Conservation (phyloP, 768 basidiomycete species). For the Kwoniella heveanensis region DNA sequence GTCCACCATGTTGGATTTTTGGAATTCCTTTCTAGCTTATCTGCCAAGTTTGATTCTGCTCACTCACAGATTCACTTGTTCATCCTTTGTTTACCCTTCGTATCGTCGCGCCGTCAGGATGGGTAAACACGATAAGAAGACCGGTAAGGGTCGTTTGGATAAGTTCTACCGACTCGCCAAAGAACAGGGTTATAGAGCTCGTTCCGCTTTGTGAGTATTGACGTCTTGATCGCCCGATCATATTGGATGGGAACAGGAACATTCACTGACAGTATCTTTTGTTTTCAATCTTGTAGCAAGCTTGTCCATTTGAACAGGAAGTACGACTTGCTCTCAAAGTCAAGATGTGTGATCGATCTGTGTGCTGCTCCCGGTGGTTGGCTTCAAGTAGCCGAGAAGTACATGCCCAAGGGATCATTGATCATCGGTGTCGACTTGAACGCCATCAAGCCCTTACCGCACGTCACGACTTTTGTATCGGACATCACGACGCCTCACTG, state of each 20-base stretch:
- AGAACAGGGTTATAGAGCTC: conserved; percentile 98
- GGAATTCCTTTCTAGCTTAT: neutral
- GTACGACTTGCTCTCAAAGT: conserved; percentile 79
- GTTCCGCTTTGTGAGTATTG: conserved; percentile 69
- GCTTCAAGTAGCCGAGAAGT: conserved; percentile 97
- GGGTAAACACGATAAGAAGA: conserved; percentile 57
- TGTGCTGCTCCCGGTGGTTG: conserved; percentile 99
- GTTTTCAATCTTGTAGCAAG: conserved; percentile 62
- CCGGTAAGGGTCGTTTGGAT: conserved; percentile 88
- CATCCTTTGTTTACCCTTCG: neutral
- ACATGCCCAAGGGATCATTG: conserved; percentile 89
- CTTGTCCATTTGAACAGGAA: conserved; percentile 98
- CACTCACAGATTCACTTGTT: neutral
- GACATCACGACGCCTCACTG: conserved; percentile 94
- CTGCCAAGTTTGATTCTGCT: neutral
- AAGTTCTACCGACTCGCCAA: conserved; percentile 98
- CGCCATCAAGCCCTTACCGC: conserved; percentile 91
- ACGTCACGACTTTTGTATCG: conserved; percentile 83
- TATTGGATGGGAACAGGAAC: no score
- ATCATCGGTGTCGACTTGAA: conserved; percentile 96
- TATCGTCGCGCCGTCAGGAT: conserved; percentile 28
- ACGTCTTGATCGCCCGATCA: no score
- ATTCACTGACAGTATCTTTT: no score
- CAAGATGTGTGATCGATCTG: conserved; percentile 91
- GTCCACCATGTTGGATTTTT: neutral